These are phyloP conservation scores for Salix brachista DNA, from an alignment of 345 rosid genomes.

Conservation along the genomic window DNA sequence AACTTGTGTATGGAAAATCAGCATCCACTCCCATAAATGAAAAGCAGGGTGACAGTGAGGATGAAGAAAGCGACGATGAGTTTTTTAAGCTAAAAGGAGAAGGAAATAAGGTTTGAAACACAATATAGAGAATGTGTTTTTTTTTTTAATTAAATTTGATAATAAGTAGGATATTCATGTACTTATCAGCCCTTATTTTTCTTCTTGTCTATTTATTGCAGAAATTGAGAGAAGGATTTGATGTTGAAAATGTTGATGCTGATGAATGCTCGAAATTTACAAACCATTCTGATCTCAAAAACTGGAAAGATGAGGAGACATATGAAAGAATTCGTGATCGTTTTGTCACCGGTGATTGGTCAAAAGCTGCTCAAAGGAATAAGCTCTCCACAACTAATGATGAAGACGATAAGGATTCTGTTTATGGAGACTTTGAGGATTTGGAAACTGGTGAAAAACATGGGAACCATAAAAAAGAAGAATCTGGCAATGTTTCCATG, in stretches of 20 bases:
- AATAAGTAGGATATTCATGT: not conserved
- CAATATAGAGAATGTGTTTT: not conserved
- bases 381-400: slow-evolving; percentile 23
- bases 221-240: slow-evolving; percentile 46
- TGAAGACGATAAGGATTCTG: slow-evolving; percentile 43
- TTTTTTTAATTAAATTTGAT: not conserved
- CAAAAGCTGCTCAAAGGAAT: slow-evolving; percentile 66
- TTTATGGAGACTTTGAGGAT: slow-evolving; percentile 89
- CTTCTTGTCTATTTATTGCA: slow-evolving; percentile 28
- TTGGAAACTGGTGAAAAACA: slow-evolving; percentile 71
- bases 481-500: slow-evolving; percentile 24
- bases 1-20: slow-evolving; percentile 70
- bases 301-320: slow-evolving; percentile 63
- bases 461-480: slow-evolving; percentile 29
- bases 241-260: slow-evolving; percentile 33
- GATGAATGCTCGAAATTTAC: slow-evolving; percentile 81
- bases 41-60: slow-evolving; percentile 41
- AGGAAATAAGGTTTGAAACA: slow-evolving; percentile 52
- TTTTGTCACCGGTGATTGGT: slow-evolving; percentile 90
- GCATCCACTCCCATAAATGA: slow-evolving; percentile 38
- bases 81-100: slow-evolving; percentile 87
- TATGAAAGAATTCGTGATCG: slow-evolving; percentile 75
- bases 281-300: slow-evolving; percentile 40
- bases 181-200: slow-evolving; percentile 1
- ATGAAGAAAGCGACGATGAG: slow-evolving; percentile 64